Evolutionary conservation across 768 basidiomycete species (phyloP), one percentile per base, ranked within the genome.

Genomic region (Sistotremastrum suecicum): DNA sequence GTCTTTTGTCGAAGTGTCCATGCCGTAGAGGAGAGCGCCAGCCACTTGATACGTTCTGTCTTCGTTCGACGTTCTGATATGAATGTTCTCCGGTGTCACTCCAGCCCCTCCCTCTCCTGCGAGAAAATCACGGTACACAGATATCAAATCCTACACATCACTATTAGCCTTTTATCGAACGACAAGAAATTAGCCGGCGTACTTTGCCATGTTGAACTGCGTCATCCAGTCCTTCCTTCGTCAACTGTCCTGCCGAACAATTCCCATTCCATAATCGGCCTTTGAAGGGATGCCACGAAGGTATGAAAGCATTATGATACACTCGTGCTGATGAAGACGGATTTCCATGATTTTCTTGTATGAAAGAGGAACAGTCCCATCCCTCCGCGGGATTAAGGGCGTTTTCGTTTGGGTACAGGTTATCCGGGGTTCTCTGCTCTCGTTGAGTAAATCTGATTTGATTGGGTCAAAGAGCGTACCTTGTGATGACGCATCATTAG

Each of bases 11-110:
- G 43, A 46, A 0, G 62, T 58, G 42, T 70, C 70, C 67, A 72
- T 70, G 3, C 72, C 71, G 34, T 57, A 62, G 11, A 73, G 54
- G 39, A 74, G 46, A 4, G 63, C 72, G 36, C 69, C 61, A 0
- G 69, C 66, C 20, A 70, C 69, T 47, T 72, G 68, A 47, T 69
- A 64, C 36, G 71, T 73, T 31, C 72, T 60, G n/a, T 62, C 64
- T 45, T 66, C 68, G 11, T 63, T 66, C 5, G 69, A 64, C 2
- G 69, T 66, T 29, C 72, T 65, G 30, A 73, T 46, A 46, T 63
- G 61, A n/a, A 72, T 64, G 28, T 69, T 64, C 8, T 55, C 46
- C 10, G 58, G 50, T 37, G 63, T 54, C 10, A 69, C 65, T 0
- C 20, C 20, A 20, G 1, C 2, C 20, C 20, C 20, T 20, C n/a